These are phyloP conservation scores for Penicillium psychrofluorescens DNA, from an alignment of 495 filamentous ascomycete genomes.

Conservation along the genomic window DNA sequence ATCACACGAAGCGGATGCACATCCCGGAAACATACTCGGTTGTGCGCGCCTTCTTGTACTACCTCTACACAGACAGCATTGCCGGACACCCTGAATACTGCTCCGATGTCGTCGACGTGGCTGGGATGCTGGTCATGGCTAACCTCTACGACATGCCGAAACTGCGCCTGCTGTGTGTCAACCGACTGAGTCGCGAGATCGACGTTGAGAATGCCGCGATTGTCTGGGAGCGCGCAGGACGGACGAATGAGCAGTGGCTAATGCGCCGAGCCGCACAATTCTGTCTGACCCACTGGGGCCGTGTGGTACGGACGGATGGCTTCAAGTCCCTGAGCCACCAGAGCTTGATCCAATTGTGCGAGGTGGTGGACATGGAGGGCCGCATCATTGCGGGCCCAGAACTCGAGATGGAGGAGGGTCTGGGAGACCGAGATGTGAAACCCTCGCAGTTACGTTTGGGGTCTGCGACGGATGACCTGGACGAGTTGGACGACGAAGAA, in stretches of 20 bases:
- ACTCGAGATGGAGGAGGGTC: conserved; percentile 64
- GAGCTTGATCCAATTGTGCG: conserved; percentile 82
- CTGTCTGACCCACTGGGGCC: conserved; percentile 89
- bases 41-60: conserved; percentile 90
- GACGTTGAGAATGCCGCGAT: conserved; percentile 92
- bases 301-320: conserved; percentile 79
- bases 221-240: conserved; percentile 88
- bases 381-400: conserved; percentile 79
- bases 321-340: conserved; percentile 72
- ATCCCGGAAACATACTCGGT: conserved; percentile 94
- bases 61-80: conserved; percentile 94
- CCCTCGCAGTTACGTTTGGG: conserved; percentile 40
- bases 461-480: conserved; percentile 48
- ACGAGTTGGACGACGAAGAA: conserved; percentile 65
- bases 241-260: conserved; percentile 89
- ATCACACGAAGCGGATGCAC: conserved; percentile 93
- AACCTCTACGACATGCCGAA: conserved; percentile 96
- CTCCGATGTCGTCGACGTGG: conserved; percentile 74
- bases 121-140: conserved; percentile 93
- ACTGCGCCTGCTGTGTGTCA: conserved; percentile 81
- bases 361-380: conserved; percentile 86
- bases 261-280: conserved; percentile 79
- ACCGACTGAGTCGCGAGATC: conserved; percentile 78
- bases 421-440: conserved; percentile 41
- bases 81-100: conserved; percentile 55